phyloP scores from a whole-genome alignment of 768 basidiomycete genomes.

The Cystobasidium ongulense region DNA sequence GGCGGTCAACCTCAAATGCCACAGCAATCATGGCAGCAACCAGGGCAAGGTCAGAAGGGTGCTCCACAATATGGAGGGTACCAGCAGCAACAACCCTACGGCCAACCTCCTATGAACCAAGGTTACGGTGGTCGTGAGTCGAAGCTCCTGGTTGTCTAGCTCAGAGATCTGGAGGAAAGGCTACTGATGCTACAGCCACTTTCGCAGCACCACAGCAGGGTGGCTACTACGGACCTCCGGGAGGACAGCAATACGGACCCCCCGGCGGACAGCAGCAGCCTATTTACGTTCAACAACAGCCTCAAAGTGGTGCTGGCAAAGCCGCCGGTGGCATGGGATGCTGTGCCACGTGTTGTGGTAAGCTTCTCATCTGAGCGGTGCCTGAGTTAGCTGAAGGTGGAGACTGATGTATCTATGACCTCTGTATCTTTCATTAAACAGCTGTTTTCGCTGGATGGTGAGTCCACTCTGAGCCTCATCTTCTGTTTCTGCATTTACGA shows the following conservation, averaged over 20 bases:
- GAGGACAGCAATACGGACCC: neutral
- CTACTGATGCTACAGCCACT: neutral
- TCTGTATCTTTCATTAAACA: neutral
- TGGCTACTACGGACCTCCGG: neutral
- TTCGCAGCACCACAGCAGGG: neutral
- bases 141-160: neutral
- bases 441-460: constrained; percentile 9
- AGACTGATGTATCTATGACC: neutral
- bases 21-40: neutral
- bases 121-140: neutral
- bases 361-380: neutral
- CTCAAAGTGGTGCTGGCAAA: neutral
- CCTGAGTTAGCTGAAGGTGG: neutral
- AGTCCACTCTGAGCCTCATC: neutral
- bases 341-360: constrained; percentile 7
- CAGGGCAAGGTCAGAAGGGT: neutral
- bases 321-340: neutral
- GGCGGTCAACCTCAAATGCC: constrained; percentile 5
- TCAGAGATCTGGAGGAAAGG: neutral
- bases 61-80: neutral
- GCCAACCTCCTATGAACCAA: constrained; percentile 2
- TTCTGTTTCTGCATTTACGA: neutral
- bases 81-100: neutral
- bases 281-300: neutral
- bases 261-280: neutral